Evolutionary conservation across 1,284 basidiomycete species (phyloP).

Genomic region (Entoloma clypeatum): DNA sequence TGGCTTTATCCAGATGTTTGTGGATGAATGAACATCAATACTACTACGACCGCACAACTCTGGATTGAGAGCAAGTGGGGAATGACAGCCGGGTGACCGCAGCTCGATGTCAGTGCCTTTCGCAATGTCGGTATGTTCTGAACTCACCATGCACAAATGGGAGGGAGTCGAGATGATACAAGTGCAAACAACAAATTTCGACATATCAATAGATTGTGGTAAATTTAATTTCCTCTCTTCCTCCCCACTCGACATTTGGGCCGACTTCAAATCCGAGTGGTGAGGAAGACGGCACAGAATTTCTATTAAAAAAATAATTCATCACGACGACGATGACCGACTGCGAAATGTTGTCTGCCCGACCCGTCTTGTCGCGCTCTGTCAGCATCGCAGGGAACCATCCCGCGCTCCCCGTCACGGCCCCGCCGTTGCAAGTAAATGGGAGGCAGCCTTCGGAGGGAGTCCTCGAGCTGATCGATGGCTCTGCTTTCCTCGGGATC

Average conservation of each 20-base stretch:
- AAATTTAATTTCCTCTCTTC: constrained; percentile 38
- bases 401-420: constrained; percentile 52
- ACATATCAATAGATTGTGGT: constrained; percentile 29
- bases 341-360: constrained; percentile 28
- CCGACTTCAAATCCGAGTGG: constrained; percentile 40
- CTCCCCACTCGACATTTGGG: constrained; percentile 38
- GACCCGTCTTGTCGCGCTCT: constrained; percentile 46
- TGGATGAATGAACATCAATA: constrained; percentile 32
- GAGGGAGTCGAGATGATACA: constrained; percentile 14
- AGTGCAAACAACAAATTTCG: constrained; percentile 33
- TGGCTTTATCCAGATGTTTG: constrained; percentile 21
- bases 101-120: background rate
- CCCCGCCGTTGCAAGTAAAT: constrained; percentile 36
- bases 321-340: constrained; percentile 27
- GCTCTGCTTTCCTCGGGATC: constrained; percentile 84
- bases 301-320: constrained; percentile 21
- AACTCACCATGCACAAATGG: background rate
- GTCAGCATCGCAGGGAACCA: constrained; percentile 38
- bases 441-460: constrained; percentile 43
- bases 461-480: constrained; percentile 90
- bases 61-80: too few relatives aligned
- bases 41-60: too few relatives aligned
- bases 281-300: constrained; percentile 55
- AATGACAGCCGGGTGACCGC: too few relatives aligned
- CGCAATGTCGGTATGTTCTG: background rate